Evolutionary conservation across 169 alveolate genomes (phyloP), one percentile per base, ranked within the genome.

Genomic region (Babesia gibsoni): DNA sequence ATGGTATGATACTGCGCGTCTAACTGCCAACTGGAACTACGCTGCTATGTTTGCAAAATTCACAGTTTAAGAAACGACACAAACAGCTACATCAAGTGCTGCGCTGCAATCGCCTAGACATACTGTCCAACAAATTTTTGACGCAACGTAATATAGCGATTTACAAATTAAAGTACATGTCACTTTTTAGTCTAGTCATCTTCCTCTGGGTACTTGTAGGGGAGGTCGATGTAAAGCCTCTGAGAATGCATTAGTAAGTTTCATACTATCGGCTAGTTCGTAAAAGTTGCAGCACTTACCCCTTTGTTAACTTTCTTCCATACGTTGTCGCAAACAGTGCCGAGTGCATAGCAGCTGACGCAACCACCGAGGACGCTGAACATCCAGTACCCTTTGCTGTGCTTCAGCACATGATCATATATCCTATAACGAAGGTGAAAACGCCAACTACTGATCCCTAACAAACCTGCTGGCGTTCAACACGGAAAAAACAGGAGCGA

Each of bases 241-340:
- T 79, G 67, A n/a, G 37, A 20, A n/a, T 16, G 23, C 20, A 9
- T n/a, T 43, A 61, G 41, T 8, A 8, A 10, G 52, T 16, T 41
- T 3, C 5, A 14, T 20, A 2, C 4, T 8, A 37, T 18, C 37
- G 25, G 3, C 7, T 16, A 4, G 35, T 22, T 25, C 16, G 6
- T 20, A 7, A 20, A 10, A 35, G n/a, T 20, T 30, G n/a, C 39
- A 25, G 3, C 35, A 79, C 79, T 12, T 79, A 79, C 88, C 42
- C 88, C 88, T 43, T 49, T 68, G 83, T 79, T 79, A 5, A 52
- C 78, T 10, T 69, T 23, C 37, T 64, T 68, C 88, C 88, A 79
- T 30, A 79, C 45, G 32, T 45, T 7, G 45, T 79, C 83, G 64
- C 85, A 70, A 64, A 49, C 58, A 7, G 33, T 37, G 78, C 88